A percentile compares a stretch with the other conserved stretches of the same genome.
Conservation (phyloP, 805 yeast genomes). For the Blastobotrys muscicola region DNA sequence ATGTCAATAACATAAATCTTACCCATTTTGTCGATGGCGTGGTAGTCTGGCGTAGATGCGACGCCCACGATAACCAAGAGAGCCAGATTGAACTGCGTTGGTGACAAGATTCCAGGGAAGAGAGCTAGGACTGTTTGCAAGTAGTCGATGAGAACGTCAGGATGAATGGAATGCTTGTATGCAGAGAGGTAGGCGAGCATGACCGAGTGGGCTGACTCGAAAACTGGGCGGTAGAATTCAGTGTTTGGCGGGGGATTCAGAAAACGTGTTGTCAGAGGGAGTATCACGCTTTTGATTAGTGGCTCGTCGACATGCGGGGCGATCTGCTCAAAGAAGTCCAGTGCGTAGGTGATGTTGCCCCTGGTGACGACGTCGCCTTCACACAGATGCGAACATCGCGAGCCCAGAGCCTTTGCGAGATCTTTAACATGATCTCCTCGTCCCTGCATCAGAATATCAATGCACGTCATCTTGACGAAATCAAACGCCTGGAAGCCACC, state of each 20-base stretch:
- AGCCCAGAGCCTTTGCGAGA: conserved; percentile 11
- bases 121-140: conserved; percentile 40
- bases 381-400: too few species aligned
- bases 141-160: conserved; percentile 29
- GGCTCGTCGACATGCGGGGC: conserved; percentile 27
- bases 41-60: conserved; percentile 30
- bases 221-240: conserved; percentile 24
- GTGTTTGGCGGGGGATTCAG: conserved; percentile 10
- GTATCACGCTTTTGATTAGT: conserved; percentile 28
- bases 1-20: conserved; percentile 32
- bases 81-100: conserved; percentile 48
- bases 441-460: conserved; percentile 32
- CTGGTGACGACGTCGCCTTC: conserved; percentile 19
- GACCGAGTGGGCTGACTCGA: conserved; percentile 62
- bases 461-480: conserved; percentile 43
- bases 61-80: conserved; percentile 44
- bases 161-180: too few species aligned
- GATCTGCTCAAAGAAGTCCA: conserved; percentile 29
- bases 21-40: conserved; percentile 17
- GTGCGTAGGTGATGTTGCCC: conserved; percentile 20
- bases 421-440: conserved; percentile 13
- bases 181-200: conserved; percentile 30
- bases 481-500: conserved; percentile 37
- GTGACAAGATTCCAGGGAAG: conserved; percentile 47
- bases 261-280: conserved; percentile 22